Evolutionary conservation across 2,329 filamentous ascomycete genomes (phyloP), one percentile per base, ranked within the genome.

Genomic region (Hypoxylon sp.): DNA sequence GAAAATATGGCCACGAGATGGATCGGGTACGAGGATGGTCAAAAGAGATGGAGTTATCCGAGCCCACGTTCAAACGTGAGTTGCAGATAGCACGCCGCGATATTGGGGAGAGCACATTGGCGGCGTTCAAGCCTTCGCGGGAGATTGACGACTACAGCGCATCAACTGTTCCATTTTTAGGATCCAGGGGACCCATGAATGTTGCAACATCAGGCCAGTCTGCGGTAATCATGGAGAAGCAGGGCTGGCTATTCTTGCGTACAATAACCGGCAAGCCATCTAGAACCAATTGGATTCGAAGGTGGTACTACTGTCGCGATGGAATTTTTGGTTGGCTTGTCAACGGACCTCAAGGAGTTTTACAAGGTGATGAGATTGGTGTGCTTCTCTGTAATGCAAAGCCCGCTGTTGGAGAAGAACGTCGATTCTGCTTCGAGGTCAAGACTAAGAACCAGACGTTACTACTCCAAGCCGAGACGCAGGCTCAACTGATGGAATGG

Each of bases 401-500:
- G 75, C 94, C 94, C 17, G 94, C 94, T 0, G 92, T 97, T 56
- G 91, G 93, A 72, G 96, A 99, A 80, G 96, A 99, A 76, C 90
- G 96, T 42, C 89, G 96, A 14, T 99, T 98, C 80, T 98, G 96
- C 78, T 98, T 99, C 75, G 96, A 99, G 80, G 92, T 99, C 76
- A 99, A 98, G 84, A 99, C 96, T 2, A 99, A 98, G 80, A 97
- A 93, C 76, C 92, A 92, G 70, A 96, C 91, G 54, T 90, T 97
- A 70, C 83, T 98, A 65, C 85, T 99, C 2, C 96, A 99, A 81
- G 93, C 95, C 3, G 96, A 99, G 78, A 97, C 94, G 0, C 96
- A 99, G 78, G 85, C 84, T 54, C 93, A 98, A 77, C 87, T 99
- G n/a, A 94, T 92, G 65, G 93, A 97, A 75, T 99, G 96, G 96